Base-by-base conservation (phyloP, 495 filamentous ascomycete genomes). In the Penicillium arizonense region DNA sequence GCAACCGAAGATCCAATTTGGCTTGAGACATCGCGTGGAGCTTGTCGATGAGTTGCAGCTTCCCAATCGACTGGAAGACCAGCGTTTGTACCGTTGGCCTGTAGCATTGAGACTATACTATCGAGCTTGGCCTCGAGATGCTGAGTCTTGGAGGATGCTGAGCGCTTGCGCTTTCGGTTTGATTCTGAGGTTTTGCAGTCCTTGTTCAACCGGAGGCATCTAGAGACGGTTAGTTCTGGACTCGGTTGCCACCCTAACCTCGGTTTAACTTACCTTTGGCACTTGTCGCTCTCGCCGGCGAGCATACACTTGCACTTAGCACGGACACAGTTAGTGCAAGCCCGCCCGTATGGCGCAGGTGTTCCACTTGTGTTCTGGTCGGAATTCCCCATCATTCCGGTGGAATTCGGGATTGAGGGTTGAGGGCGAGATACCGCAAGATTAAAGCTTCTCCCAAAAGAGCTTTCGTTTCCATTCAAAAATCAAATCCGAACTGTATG, bases 301-400 rank as follows among this genome's bases (percentile, higher is more conserved):
- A 72, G 62, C 34, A 82, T 74, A 54, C 81, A 84, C 55, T 78
- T 78, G 58, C 79, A 81, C 57, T 83, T 85, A 23, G 80, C 75
- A 11, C 72, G 73, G 16, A 74, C 75, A 56, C 82, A 85, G 48
- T 79, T 81, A 43, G 71, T 65, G 55, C 82, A 85, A 9, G 82
- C 79, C 24, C 77, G 70, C 14, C 80, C 80, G 52, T 70, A 70
- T 0, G 64, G 64, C 28, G 67, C 67, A 45, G 64, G 62, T 26
- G 55, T 57, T 34, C 61, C 61, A 52, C 53, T 41, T 32, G 41
- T 47, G 35, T 47, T 18, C 42, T 51, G 47, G 23, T 35, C 53
- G 36, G 50, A 39, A 20, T 59, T 44, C 61, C 61, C 60, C 37
- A 53, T 53, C 50, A 50, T 54, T 57, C 57, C 50, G 50, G 34